These are phyloP conservation scores for Tetraselmis chui DNA, from an alignment of 139 green algal species.

Conservation along the genomic window DNA sequence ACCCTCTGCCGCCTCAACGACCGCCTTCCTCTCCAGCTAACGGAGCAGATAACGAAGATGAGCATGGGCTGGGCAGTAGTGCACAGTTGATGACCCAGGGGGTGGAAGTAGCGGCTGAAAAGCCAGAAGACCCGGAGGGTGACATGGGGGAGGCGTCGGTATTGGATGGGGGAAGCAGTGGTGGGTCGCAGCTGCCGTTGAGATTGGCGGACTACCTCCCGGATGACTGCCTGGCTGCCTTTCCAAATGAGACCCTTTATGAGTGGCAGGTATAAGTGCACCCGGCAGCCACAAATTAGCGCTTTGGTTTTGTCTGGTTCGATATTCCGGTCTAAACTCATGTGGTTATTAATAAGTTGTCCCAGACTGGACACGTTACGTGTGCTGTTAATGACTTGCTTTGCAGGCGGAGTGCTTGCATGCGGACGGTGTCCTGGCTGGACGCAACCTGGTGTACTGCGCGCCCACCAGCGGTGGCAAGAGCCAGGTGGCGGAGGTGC, in stretches of 20 bases:
- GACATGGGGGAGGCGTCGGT: neutral
- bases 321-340: neutral
- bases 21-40: no score
- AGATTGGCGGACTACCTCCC: neutral
- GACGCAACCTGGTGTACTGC: constrained; percentile 73
- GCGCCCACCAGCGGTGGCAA: constrained; percentile 75
- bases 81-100: no score
- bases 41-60: no score
- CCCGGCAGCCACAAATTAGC: neutral
- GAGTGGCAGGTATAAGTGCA: neutral
- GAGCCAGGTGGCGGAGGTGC: constrained; percentile 61
- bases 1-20: no score
- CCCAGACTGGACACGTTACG: neutral
- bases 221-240: neutral
- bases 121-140: neutral
- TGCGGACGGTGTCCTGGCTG: constrained; percentile 50
- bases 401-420: constrained; percentile 33
- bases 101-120: neutral
- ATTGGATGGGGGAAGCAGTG: neutral
- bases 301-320: no score
- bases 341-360: neutral
- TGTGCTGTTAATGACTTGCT: neutral
- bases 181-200: neutral
- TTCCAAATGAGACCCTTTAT: neutral
- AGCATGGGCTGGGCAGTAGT: no score